These are phyloP conservation scores for Candolleomyces eurysporus DNA, from an alignment of 768 basidiomycete genomes.

Conservation along the genomic window DNA sequence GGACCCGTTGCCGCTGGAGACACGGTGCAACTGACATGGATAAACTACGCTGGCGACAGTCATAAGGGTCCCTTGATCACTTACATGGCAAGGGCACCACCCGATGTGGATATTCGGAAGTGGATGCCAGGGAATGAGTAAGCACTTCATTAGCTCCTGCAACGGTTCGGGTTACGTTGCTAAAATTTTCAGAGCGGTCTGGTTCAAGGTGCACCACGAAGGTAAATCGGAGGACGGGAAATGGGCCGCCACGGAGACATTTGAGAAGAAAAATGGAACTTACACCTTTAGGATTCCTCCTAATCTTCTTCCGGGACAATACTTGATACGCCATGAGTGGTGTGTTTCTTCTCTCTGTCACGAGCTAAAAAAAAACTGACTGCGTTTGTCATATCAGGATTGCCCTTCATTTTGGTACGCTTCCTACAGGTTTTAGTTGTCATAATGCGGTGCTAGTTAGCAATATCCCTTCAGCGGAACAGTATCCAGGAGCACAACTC, in stretches of 20 bases:
- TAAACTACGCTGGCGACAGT: not conserved
- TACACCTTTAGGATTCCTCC: constrained; percentile 45
- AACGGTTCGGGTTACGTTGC: not conserved
- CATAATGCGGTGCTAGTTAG: no score
- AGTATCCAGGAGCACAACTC: constrained; percentile 39
- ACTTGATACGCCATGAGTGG: constrained; percentile 46
- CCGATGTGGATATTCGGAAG: constrained; percentile 28
- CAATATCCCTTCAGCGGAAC: constrained; percentile 19
- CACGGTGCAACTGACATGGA: constrained; percentile 39
- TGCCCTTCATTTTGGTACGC: constrained; percentile 1
- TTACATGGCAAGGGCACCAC: constrained; percentile 45
- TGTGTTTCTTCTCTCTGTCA: constrained; percentile 11
- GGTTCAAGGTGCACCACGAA: constrained; percentile 46
- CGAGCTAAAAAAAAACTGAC: not conserved
- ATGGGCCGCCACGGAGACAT: constrained; percentile 41
- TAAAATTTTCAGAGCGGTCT: constrained; percentile 32
- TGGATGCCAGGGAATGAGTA: constrained; percentile 41
- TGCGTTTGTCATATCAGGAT: not conserved
- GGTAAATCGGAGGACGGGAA: constrained; percentile 41
- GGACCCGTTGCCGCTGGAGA: constrained; percentile 39
- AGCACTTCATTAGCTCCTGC: not conserved
- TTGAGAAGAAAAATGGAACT: constrained; percentile 32
- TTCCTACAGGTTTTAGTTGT: not conserved
- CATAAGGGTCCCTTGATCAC: constrained; percentile 42
- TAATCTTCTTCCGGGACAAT: constrained; percentile 42